Evolutionary conservation across 305 asterid genomes (phyloP), one percentile per base, ranked within the genome.

Genomic region (Rubia peregrina): DNA sequence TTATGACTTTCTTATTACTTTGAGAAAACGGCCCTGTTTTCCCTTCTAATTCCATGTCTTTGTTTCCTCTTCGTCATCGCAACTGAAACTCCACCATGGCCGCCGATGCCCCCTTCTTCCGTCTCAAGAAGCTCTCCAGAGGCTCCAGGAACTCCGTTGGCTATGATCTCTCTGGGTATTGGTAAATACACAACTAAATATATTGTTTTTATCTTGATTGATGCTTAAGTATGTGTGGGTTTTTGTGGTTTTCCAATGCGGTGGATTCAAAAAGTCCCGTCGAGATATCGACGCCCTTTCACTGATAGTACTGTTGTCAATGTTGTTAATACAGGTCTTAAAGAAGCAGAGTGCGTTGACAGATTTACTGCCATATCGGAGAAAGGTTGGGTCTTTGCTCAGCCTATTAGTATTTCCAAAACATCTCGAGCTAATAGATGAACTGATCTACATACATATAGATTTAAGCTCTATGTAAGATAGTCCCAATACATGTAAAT

Each of bases 331-430:
- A 93, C 94, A 65, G 96, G 95, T 30, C 30, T 93, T 73, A 93
- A 93, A 82, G 98, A 93, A 83, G 97, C 97, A 30, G 97, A 90
- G 80, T 86, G 56, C 90, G 98, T 10, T 83, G 12, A 90, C 97
- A 69, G 95, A 93, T 85, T 59, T 93, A 38, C 83, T 93, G 78
- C 98, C 97, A 36, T 93, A 89, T 74, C 89, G 98, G 98, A 33
- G 36, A 30, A 89, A 93, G 97, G 97, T 84, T 80, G 53, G 86
- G 78, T 63, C 70, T 74, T 51, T 62, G 61, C 71, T 66, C 63
- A 69, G 44, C 41, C 7, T 38, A 6, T 38, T 38, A 38, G 41
- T 38, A 5, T 83, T 48, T 55, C 21, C 62, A 17, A 30, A 36
- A 13, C 48, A 5, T 75, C 61, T 46, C 5, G 36, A 33, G 36